Conservation (phyloP, 306 rosid species). For the Crotalaria pallida region DNA sequence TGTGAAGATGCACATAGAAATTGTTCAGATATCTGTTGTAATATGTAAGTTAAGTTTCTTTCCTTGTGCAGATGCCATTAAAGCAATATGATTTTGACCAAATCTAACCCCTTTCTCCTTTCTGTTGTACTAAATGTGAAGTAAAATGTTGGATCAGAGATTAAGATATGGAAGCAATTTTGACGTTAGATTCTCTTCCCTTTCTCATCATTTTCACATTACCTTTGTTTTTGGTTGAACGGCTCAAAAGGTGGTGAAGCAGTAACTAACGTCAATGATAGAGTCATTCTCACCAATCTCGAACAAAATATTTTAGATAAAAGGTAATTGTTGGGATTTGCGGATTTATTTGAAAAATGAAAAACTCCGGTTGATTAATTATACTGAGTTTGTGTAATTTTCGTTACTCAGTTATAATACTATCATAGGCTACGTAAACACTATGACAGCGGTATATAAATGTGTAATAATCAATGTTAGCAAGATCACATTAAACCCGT, state of each 20-base stretch:
- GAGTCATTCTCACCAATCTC: not conserved
- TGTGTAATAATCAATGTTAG: too few relatives aligned
- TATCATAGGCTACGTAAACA: too few relatives aligned
- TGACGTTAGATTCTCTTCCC: slow-evolving; percentile 10
- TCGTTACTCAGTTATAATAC: not conserved
- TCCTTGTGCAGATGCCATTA: not conserved
- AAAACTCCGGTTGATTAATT: not conserved
- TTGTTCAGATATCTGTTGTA: not conserved
- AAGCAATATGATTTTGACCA: slow-evolving; percentile 9
- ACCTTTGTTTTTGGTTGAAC: not conserved
- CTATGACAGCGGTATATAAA: too few relatives aligned
- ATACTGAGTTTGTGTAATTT: not conserved
- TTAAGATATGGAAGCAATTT: slow-evolving; percentile 8
- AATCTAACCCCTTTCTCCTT: not conserved
- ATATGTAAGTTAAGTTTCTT: slow-evolving; percentile 23
- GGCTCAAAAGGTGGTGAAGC: not conserved
- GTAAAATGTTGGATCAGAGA: not conserved
- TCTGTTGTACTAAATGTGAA: slow-evolving; percentile 8
- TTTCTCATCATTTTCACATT: not conserved
- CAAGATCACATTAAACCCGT: too few relatives aligned
- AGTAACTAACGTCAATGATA: not conserved
- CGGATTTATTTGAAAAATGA: not conserved
- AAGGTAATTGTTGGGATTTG: not conserved
- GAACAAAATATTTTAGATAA: not conserved
- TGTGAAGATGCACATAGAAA: not conserved